Conservation (phyloP, 768 basidiomycete genomes). For the Butyriboletus loyo region DNA sequence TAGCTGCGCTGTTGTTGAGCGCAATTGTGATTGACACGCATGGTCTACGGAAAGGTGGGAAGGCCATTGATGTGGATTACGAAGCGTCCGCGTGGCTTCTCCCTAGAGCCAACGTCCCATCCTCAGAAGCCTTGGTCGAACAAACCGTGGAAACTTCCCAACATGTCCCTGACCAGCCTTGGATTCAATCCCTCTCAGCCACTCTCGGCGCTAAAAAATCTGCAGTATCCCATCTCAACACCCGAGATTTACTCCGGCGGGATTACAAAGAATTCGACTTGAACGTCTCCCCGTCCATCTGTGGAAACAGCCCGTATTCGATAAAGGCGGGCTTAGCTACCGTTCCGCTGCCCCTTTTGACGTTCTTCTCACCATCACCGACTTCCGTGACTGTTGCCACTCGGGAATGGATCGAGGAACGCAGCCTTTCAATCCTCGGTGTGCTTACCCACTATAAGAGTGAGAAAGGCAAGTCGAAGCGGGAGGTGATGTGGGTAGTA, state of each 20-base stretch:
- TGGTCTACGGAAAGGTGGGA: constrained; percentile 74
- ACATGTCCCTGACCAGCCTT: constrained; percentile 36
- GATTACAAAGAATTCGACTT: constrained; percentile 90
- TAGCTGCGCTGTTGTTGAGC: constrained; percentile 76
- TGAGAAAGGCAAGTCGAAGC: constrained; percentile 52
- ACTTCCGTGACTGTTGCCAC: constrained; percentile 15
- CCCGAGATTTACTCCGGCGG: constrained; percentile 79
- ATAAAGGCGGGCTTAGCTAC: constrained; percentile 78
- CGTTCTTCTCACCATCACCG: constrained; percentile 34
- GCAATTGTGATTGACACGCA: constrained; percentile 86
- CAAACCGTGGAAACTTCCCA: constrained; percentile 11
- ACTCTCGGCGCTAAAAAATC: constrained; percentile 54
- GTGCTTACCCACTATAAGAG: constrained; percentile 71
- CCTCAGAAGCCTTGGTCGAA: constrained; percentile 7
- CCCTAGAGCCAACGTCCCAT: constrained; percentile 48
- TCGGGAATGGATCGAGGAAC: constrained; percentile 63
- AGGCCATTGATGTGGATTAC: constrained; percentile 65
- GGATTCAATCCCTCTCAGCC: constrained; percentile 48
- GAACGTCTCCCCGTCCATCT: constrained; percentile 34
- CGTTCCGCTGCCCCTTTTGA: constrained; percentile 66
- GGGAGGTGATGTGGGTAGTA: constrained; percentile 69
- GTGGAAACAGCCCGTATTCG: constrained; percentile 25
- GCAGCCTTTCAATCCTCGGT: constrained; percentile 65
- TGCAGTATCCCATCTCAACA: constrained; percentile 62
- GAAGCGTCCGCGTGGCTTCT: constrained; percentile 63